A percentile compares a stretch with the other conserved stretches of the same genome.
These are phyloP conservation scores for Candida sonorensis DNA, from an alignment of 805 yeast genomes.

Conservation along the genomic window DNA sequence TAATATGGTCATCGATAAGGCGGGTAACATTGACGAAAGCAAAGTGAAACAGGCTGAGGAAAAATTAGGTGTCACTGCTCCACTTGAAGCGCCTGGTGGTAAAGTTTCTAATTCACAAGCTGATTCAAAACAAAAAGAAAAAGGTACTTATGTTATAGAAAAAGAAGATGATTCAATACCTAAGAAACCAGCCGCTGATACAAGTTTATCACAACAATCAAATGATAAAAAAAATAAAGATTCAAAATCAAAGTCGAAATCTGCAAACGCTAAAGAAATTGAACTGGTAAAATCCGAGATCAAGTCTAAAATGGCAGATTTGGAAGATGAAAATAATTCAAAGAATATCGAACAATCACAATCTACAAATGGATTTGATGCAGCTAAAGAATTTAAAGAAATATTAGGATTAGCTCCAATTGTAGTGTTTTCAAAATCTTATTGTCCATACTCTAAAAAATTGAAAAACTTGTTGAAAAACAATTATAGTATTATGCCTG, in stretches of 20 bases:
- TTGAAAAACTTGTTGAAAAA: conserved; percentile 60
- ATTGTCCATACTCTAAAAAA: conserved; percentile 71
- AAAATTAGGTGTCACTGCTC: conserved; percentile 13
- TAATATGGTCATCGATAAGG: conserved; percentile 24
- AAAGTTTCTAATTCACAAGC: conserved; percentile 5
- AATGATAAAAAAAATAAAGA: neutral
- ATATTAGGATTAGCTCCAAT: conserved; percentile 61
- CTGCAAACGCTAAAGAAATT: no score
- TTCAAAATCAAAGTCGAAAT: no score
- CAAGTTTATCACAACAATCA: neutral
- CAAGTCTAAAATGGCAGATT: no score
- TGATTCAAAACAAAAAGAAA: conserved; percentile 6
- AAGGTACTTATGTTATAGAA: no score
- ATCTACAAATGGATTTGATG: no score
- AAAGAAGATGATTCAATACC: no score
- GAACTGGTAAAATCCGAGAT: conserved; percentile 1
- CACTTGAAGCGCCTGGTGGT: conserved; percentile 17
- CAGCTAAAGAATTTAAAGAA: conserved; percentile 46
- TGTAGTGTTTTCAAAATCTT: conserved; percentile 51
- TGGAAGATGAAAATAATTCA: no score
- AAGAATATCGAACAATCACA: no score
- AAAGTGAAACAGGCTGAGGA: conserved; percentile 34
- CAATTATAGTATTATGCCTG: conserved; percentile 66
- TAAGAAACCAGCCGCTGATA: no score
- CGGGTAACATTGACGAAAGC: conserved; percentile 35